A percentile compares a stretch with the other conserved stretches of the same genome.
These are phyloP conservation scores for Oryza punctata DNA, from an alignment of 176 grass and related monocot species.

Conservation along the genomic window DNA sequence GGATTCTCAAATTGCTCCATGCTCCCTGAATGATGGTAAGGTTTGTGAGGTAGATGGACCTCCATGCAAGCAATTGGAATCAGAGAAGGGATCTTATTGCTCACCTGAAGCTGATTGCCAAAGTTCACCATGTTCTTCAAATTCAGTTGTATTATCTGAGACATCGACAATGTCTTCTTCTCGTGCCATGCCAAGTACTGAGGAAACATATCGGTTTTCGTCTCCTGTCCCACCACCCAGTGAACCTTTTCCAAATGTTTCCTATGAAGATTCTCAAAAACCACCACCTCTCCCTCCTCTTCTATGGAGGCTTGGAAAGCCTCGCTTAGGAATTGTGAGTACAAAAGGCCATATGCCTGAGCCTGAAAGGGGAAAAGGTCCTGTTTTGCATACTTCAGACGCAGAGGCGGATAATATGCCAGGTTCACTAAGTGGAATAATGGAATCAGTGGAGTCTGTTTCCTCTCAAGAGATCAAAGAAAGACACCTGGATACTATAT, in stretches of 20 bases:
- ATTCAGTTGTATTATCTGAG: conserved; percentile 29
- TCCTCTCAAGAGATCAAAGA: conserved; percentile 14
- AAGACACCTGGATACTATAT: conserved; percentile 1
- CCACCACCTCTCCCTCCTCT: conserved; percentile 91
- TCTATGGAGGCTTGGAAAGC: conserved; percentile 83
- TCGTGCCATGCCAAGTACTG: conserved; percentile 19
- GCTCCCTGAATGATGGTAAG: conserved; percentile 21
- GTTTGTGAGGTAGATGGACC: conserved; percentile 29
- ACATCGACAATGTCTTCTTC: conserved; percentile 20
- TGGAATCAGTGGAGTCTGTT: conserved; percentile 23
- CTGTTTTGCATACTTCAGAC: conserved; percentile 17
- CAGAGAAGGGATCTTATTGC: conserved; percentile 15
- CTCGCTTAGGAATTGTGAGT: conserved; percentile 37
- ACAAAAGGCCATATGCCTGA: conserved; percentile 27
- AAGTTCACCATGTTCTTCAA: conserved; percentile 31
- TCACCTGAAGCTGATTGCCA: conserved; percentile 30
- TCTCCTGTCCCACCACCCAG: conserved; percentile 22
- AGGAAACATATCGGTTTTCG: not conserved
- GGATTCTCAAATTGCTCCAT: conserved; percentile 18
- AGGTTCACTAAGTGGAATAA: conserved; percentile 25
- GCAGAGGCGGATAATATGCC: conserved; percentile 12
- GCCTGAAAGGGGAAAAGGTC: conserved; percentile 33
- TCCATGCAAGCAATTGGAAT: conserved; percentile 19
- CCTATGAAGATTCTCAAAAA: conserved; percentile 52
- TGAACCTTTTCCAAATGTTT: conserved; percentile 41